Conservation (phyloP, 805 yeast genomes). For the Candida chauliodis region DNA sequence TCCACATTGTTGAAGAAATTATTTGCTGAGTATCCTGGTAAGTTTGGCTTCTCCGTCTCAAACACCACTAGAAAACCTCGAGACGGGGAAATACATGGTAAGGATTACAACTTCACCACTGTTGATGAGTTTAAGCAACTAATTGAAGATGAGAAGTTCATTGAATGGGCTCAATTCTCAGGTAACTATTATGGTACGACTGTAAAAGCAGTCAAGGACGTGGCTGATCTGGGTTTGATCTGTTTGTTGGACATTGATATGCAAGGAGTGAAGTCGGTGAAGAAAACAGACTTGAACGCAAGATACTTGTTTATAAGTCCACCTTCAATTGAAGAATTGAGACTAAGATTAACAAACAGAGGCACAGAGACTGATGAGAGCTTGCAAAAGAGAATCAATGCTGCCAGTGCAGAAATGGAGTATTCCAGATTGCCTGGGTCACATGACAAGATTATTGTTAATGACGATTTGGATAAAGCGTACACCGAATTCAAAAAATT, state of each 20-base stretch:
- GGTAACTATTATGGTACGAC: conserved; percentile 98
- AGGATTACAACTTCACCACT: conserved; percentile 82
- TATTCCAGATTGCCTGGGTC: conserved; percentile 83
- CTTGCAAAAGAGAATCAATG: conserved; percentile 75
- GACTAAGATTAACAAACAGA: conserved; percentile 73
- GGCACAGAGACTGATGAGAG: conserved; percentile 95
- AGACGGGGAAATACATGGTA: conserved; percentile 84
- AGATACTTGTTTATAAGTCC: conserved; percentile 87
- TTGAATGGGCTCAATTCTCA: conserved; percentile 97
- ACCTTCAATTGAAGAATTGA: conserved; percentile 79
- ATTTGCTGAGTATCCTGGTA: conserved; percentile 84
- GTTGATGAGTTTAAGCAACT: conserved; percentile 76
- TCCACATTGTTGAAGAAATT: conserved; percentile 87
- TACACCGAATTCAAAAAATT: conserved; percentile 77
- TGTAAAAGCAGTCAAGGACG: conserved; percentile 77
- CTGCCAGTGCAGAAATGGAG: conserved; percentile 86
- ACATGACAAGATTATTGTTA: conserved; percentile 84
- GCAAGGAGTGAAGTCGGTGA: conserved; percentile 97
- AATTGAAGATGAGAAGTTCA: conserved; percentile 72
- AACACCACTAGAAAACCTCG: conserved; percentile 91
- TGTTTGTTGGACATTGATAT: conserved; percentile 96
- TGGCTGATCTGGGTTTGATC: conserved; percentile 58
- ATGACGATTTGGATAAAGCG: conserved; percentile 88
- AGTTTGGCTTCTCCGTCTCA: conserved; percentile 91
- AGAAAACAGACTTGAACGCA: conserved; percentile 77